Percentiles rank a stretch among this genome's conserved stretches.
phyloP scores from a whole-genome alignment of 306 rosid genomes.

The Senna tora region DNA sequence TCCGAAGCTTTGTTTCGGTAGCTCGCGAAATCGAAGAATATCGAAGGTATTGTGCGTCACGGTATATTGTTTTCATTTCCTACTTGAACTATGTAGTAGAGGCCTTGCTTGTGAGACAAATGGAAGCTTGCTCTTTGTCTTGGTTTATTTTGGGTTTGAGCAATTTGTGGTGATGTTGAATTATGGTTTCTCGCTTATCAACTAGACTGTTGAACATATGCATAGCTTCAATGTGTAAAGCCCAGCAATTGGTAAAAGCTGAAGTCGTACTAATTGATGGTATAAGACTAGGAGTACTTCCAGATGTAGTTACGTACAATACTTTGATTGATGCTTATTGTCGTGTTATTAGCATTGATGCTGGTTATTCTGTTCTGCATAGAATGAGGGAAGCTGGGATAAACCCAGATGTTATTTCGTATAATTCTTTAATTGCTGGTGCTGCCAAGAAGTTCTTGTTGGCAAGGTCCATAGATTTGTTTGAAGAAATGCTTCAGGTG shows the following conservation, averaged over 20 bases:
- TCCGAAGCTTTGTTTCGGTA: neutral
- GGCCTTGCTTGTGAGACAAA: neutral
- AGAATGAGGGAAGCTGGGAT: slow-evolving; percentile 83
- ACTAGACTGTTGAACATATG: slow-evolving; percentile 72
- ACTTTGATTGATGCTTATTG: slow-evolving; percentile 71
- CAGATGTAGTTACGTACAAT: slow-evolving; percentile 72
- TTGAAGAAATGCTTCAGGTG: slow-evolving; percentile 64
- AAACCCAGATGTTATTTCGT: slow-evolving; percentile 67
- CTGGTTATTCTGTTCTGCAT: slow-evolving; percentile 52
- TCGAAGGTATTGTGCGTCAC: neutral
- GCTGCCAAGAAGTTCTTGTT: slow-evolving; percentile 49
- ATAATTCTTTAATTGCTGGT: slow-evolving; percentile 68
- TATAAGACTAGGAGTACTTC: slow-evolving; percentile 68
- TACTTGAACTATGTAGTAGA: neutral
- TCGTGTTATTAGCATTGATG: slow-evolving; percentile 57
- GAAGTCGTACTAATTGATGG: slow-evolving; percentile 62
- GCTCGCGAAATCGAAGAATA: neutral
- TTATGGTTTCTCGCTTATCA: slow-evolving; percentile 58
- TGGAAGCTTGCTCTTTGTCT: neutral
- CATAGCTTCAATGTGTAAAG: slow-evolving; percentile 61
- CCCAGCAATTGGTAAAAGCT: slow-evolving; percentile 54
- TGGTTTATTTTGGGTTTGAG: neutral
- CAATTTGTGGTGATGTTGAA: slow-evolving; percentile 36
- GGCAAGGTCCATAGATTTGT: slow-evolving; percentile 51
- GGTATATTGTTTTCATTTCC: too few species aligned